Conservation (phyloP, 2,329 filamentous ascomycete species). For the Paraphaeosphaeria minitans region DNA sequence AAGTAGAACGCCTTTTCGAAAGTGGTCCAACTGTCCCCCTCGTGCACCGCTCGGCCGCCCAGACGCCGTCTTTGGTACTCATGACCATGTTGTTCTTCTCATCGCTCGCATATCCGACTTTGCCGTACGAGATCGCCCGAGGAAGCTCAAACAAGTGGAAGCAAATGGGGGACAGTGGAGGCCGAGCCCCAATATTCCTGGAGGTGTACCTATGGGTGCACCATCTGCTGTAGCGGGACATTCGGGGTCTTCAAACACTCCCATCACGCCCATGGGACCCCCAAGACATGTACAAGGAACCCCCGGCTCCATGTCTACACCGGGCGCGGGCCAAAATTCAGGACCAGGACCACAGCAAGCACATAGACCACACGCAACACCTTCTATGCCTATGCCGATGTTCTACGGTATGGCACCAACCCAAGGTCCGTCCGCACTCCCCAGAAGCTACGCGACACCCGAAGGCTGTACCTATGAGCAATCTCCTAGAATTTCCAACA, state of each 20-base stretch:
- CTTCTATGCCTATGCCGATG: constrained; percentile 45
- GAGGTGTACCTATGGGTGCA: constrained; percentile 44
- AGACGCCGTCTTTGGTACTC: constrained; percentile 83
- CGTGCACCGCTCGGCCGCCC: constrained; percentile 77
- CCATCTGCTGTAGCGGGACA: constrained; percentile 30
- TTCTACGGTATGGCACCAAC: constrained; percentile 60
- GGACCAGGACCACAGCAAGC: constrained; percentile 6
- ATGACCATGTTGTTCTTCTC: constrained; percentile 84
- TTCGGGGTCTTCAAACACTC: constrained; percentile 24
- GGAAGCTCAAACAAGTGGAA: constrained; percentile 74
- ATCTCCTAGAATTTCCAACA: constrained; percentile 22
- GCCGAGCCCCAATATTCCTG: constrained; percentile 56
- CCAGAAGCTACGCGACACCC: constrained; percentile 48
- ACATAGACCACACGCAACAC: constrained; percentile 20
- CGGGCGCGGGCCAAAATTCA: constrained; percentile 13
- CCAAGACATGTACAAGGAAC: constrained; percentile 33
- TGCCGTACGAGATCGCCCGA: constrained; percentile 72
- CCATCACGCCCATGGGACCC: constrained; percentile 30
- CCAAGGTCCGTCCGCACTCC: constrained; percentile 48
- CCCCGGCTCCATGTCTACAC: constrained; percentile 19
- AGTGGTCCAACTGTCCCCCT: constrained; percentile 87
- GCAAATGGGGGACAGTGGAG: constrained; percentile 63
- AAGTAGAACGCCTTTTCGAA: constrained; percentile 73
- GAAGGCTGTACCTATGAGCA: constrained; percentile 19
- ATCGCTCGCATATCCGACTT: constrained; percentile 82